Conservation (phyloP, 805 yeast genomes). For the Saccharomycopsis sp. region DNA sequence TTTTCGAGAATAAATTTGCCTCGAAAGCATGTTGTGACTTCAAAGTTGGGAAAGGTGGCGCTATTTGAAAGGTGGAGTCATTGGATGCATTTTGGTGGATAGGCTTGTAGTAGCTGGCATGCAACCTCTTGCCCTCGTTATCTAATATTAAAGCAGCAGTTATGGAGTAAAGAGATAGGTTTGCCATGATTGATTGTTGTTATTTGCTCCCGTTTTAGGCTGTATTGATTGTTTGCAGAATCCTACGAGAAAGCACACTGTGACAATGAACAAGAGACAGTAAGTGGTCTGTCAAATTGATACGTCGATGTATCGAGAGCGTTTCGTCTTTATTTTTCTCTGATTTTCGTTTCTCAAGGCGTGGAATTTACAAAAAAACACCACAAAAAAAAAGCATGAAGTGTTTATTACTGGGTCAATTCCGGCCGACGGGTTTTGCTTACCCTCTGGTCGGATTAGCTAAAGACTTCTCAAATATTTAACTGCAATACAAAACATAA, state of each 20-base stretch:
- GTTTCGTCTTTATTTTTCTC: too few relatives aligned
- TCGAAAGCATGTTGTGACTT: conserved; percentile 77
- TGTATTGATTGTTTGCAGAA: background rate
- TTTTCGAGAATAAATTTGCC: conserved; percentile 58
- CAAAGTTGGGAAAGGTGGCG: conserved; percentile 32
- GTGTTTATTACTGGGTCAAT: background rate
- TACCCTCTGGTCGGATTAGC: too few relatives aligned
- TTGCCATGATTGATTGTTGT: conserved; percentile 42
- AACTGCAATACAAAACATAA: too few relatives aligned
- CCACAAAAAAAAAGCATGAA: background rate
- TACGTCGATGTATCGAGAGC: background rate
- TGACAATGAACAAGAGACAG: background rate
- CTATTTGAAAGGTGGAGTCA: conserved; percentile 18
- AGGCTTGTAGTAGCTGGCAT: conserved; percentile 75
- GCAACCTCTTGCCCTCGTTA: conserved; percentile 69
- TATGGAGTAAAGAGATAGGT: conserved; percentile 70
- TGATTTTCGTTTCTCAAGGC: too few relatives aligned
- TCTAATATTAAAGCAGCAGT: conserved; percentile 78
- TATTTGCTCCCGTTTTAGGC: background rate
- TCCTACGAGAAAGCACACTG: background rate
- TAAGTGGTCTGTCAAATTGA: background rate
- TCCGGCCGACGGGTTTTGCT: background rate
- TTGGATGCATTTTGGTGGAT: conserved; percentile 39
- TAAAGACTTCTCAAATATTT: too few relatives aligned
- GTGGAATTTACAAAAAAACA: too few relatives aligned